Evolutionary conservation across 176 grass and related monocot genomes (phyloP), one percentile per base, ranked within the genome.

Genomic region (Puccinellia tenuiflora): DNA sequence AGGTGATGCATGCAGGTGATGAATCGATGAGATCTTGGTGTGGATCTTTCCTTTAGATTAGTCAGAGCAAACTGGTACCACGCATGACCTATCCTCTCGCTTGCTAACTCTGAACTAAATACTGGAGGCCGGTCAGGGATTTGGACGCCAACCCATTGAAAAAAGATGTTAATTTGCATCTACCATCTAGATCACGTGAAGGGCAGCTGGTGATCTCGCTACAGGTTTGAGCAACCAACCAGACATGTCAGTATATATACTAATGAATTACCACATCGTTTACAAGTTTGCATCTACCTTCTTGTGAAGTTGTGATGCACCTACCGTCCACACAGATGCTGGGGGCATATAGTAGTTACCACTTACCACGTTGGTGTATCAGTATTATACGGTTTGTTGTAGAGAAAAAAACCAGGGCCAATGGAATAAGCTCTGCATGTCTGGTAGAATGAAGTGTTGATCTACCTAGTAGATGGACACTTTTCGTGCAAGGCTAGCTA

Each of bases 401-500:
- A 14, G 70, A 35, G 3, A 50, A 40, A 26, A 79, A 70, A 1
- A 30, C 26, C 2, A 77, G 8, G 6, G 21, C 45, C 45, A 65
- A 51, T 51, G 61, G n/a, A 68, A 52, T 29, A 51, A 52, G 7
- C 3, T 53, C 5, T 17, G 55, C 1, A n/a, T 30, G 43, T 0
- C 5, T 31, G 28, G 13, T 62, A 15, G 57, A 15, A 69, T 8
- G 1, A 70, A 70, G 68, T 70, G 38, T 14, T 45, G 68, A 42
- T 16, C 38, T 70, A 5, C 14, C 13, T 71, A n/a, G 50, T 77
- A 37, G 61, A 61, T 48, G 48, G 52, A 46, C 54, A 72, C 80
- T 84, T 78, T 88, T 62, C 30, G 79, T 68, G 63, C 79, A 45
- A 40, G 65, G 7, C 13, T n/a, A n/a, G n/a, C n/a, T 33, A 51